Evolutionary conservation across 176 grass and related monocot genomes (phyloP).

Genomic region (Bolboschoenus planiculmis): DNA sequence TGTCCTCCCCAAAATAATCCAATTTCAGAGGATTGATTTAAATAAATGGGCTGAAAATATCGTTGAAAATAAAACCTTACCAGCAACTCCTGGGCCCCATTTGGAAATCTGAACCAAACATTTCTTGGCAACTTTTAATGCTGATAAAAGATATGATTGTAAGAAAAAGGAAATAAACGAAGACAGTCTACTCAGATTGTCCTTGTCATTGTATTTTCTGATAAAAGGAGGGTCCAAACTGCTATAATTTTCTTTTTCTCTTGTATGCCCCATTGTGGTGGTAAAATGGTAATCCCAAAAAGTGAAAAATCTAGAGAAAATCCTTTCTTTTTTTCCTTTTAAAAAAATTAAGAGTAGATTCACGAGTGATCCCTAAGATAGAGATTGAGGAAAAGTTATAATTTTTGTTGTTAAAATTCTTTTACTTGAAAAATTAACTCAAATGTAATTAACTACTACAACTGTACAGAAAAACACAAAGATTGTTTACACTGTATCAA

Average conservation of each 20-base stretch:
- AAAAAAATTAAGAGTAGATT: too few relatives aligned
- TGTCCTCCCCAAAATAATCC: neutral
- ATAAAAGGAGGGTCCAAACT: conserved; percentile 3
- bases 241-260: neutral
- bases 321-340: neutral
- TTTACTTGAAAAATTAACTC: neutral
- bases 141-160: neutral
- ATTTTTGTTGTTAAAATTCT: neutral
- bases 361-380: too few relatives aligned
- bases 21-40: neutral
- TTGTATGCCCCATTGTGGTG: neutral
- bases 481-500: too few relatives aligned
- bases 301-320: neutral
- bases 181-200: conserved; percentile 13
- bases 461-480: too few relatives aligned
- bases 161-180: neutral
- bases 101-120: conserved; percentile 6
- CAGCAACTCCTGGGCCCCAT: neutral
- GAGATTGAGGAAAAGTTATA: too few relatives aligned
- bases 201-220: neutral
- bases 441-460: too few relatives aligned
- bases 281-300: neutral
- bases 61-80: neutral
- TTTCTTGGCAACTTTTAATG: neutral
- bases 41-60: conserved; percentile 4